Percentiles rank a stretch among this genome's conserved stretches.
Evolutionary conservation across 169 alveolate genomes (phyloP).

Genomic region (Perkinsus marinus): DNA sequence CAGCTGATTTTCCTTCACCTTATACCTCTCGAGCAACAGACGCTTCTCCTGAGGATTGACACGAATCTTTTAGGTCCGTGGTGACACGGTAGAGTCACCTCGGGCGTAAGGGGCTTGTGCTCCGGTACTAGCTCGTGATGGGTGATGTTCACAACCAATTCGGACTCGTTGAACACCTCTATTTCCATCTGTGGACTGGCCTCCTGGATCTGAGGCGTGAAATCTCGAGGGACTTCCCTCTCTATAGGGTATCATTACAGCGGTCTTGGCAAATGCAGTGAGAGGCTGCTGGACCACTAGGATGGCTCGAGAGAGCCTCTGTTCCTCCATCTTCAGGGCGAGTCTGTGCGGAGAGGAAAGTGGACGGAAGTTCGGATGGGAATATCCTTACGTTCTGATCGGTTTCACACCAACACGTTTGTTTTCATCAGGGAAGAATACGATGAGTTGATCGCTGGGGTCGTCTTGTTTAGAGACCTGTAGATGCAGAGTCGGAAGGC

Average conservation of each 20-base stretch:
- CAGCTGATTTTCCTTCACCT: constrained; percentile 80
- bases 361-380: not conserved
- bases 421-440: constrained; percentile 66
- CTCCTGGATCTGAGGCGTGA: constrained; percentile 59
- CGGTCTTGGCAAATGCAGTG: constrained; percentile 79
- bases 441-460: not conserved
- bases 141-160: constrained; percentile 82
- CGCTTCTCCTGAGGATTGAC: constrained; percentile 66
- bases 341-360: constrained; percentile 32
- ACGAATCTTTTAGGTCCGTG: too few relatives aligned
- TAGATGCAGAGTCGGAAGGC: not conserved
- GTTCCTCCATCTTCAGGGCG: constrained; percentile 78
- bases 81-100: not conserved
- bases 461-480: not conserved
- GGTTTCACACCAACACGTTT: constrained; percentile 84
- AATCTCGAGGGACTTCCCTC: not conserved
- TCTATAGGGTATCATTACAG: constrained; percentile 4
- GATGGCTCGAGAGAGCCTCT: constrained; percentile 73
- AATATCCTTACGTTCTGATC: constrained; percentile 61
- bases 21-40: constrained; percentile 73
- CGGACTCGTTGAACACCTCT: constrained; percentile 73
- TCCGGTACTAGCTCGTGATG: constrained; percentile 93
- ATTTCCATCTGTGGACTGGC: constrained; percentile 76
- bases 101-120: constrained; percentile 81
- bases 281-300: constrained; percentile 72